Evolutionary conservation across 208 protist genomes (phyloP).

Genomic region (Wallacemonas sp.): DNA sequence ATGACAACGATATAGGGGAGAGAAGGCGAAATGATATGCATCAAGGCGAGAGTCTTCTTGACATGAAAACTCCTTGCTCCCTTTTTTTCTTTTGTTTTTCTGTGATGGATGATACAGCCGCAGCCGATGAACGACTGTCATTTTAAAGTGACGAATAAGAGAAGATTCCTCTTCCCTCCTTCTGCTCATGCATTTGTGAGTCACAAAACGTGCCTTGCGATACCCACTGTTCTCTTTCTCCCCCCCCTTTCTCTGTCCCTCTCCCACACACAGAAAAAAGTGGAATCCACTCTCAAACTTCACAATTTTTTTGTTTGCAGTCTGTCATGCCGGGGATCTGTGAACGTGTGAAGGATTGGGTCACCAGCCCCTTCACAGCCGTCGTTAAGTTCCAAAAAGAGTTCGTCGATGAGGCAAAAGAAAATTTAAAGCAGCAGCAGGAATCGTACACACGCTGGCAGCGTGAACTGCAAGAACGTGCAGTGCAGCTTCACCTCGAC

Average conservation of each 20-base stretch:
- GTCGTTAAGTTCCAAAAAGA: constrained; percentile 74
- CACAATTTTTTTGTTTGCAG: not conserved
- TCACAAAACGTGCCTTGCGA: too few relatives aligned
- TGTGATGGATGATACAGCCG: too few relatives aligned
- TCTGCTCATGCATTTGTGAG: too few relatives aligned
- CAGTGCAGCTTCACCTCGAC: constrained; percentile 73
- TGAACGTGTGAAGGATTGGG: constrained; percentile 30
- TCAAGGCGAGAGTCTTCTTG: too few relatives aligned
- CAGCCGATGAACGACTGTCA: too few relatives aligned
- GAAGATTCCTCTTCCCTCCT: too few relatives aligned
- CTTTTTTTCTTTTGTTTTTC: too few relatives aligned
- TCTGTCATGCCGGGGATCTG: constrained; percentile 13
- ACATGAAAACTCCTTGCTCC: too few relatives aligned
- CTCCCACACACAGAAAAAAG: not conserved
- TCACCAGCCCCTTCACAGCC: constrained; percentile 57
- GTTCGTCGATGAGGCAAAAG: constrained; percentile 76
- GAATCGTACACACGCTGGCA: constrained; percentile 47
- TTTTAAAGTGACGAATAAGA: too few relatives aligned
- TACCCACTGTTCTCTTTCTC: too few relatives aligned
- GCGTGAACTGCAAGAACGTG: constrained; percentile 59
- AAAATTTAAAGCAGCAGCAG: constrained; percentile 57
- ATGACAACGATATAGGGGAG: too few relatives aligned
- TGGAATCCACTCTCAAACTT: not conserved
- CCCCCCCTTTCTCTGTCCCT: not conserved
- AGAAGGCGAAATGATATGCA: too few relatives aligned